Base-by-base conservation (phyloP, 306 rosid genomes). In the Phaseolus lunatus region DNA sequence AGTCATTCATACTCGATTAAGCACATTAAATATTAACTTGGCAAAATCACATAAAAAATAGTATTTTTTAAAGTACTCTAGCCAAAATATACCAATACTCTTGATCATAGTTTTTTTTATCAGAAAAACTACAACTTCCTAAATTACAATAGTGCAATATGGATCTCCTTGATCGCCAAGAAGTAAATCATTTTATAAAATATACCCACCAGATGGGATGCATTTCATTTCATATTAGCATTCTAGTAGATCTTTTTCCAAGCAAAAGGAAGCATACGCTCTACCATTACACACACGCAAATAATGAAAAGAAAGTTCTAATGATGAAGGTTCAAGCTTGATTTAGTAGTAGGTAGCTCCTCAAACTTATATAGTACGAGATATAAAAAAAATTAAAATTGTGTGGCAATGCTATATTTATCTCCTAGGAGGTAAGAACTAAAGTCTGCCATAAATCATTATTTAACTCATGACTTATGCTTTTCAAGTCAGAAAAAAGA, bases 171-270 rank as follows among this genome's bases (percentile, higher is more conserved):
- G 4, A 63, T 33, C 24, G 41, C 22, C 69, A 50, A 61, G 39
- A 49, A 52, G 65, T 65, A 70, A 48, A 67, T 37, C 45, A 14
- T 39, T 54, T 75, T 58, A 26, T 49, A 24, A 65, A 39, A 18
- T 26, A 69, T 27, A 37, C 73, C 61, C 54, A 75, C 35, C 58
- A 53, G 66, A 69, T 61, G 35, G 63, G 63, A 67, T 53, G 53
- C 26, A 45, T 47, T 61, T 79, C 35, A 75, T 75, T 68, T 62
- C 50, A 70, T 78, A 54, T 44, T 35, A 70, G 67, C 45, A 75
- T 48, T 54, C 72, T 35, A 56, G 45, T 35, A 53, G 20, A 64
- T 57, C 57, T 66, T 79, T 48, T 23, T 31, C 31, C 44, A 39
- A 22, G 65, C 70, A 74, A 49, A 23, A 0, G 61, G 23, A 67